These are phyloP conservation scores for Magnaporthiopsis incrustans DNA, from an alignment of 2,329 filamentous ascomycete genomes.

Conservation along the genomic window DNA sequence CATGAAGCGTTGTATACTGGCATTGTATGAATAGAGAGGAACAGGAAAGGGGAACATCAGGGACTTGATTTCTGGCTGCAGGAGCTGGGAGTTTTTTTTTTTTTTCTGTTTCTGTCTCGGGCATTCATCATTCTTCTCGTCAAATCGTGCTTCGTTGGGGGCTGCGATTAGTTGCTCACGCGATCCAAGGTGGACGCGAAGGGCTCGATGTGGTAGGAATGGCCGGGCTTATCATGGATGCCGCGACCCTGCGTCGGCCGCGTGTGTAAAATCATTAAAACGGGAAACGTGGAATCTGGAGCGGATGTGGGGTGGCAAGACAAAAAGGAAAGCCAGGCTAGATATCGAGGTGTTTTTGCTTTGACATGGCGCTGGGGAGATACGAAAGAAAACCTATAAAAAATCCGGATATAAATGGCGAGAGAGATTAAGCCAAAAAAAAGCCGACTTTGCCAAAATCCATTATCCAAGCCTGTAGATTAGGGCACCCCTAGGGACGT, in stretches of 20 bases:
- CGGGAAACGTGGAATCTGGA: not conserved
- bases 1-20: not conserved
- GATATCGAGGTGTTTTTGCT: not conserved
- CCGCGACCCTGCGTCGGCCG: not conserved
- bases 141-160: not conserved
- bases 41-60: not conserved
- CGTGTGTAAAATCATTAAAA: not conserved
- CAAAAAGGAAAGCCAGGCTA: not conserved
- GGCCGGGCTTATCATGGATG: no score
- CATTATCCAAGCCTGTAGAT: not conserved
- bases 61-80: not conserved
- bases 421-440: not conserved
- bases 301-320: not conserved
- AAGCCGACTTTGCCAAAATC: not conserved
- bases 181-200: no score
- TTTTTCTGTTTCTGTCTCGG: not conserved
- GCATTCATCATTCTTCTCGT: not conserved
- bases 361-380: not conserved
- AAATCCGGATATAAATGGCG: not conserved
- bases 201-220: not conserved
- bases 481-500: not conserved
- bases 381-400: not conserved
- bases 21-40: not conserved
- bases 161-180: not conserved
- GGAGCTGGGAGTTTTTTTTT: not conserved